A percentile compares a stretch with the other conserved stretches of the same genome.
These are phyloP conservation scores for Hymenoscyphus fructigenus DNA, from an alignment of 2,329 filamentous ascomycete species.

Conservation along the genomic window DNA sequence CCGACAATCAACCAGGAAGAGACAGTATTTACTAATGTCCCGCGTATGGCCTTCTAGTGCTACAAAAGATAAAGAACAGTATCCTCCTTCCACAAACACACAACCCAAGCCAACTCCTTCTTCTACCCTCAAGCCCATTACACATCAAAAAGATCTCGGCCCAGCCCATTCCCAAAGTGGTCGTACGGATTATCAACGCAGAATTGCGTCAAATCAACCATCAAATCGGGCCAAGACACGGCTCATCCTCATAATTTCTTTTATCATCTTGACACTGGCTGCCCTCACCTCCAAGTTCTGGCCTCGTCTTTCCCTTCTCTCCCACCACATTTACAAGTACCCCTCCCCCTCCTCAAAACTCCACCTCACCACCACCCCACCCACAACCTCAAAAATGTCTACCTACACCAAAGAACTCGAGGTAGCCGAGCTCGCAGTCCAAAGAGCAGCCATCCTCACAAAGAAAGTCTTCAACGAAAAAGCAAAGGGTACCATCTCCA, in stretches of 20 bases:
- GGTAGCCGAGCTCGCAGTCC: conserved; percentile 84
- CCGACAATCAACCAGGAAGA: background rate
- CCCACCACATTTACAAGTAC: conserved; percentile 28
- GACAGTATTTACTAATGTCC: background rate
- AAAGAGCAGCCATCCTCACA: conserved; percentile 74
- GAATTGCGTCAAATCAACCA: background rate
- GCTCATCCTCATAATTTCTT: conserved; percentile 27
- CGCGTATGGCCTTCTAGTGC: background rate
- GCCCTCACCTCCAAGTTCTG: conserved; percentile 30
- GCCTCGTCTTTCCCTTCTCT: conserved; percentile 33
- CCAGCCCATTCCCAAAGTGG: conserved; percentile 8
- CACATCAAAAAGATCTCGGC: conserved; percentile 15
- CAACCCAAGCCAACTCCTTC: background rate
- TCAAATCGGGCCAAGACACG: conserved; percentile 9
- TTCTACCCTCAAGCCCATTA: conserved; percentile 4
- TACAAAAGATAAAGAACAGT: background rate
- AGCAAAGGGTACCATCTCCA: conserved; percentile 90
- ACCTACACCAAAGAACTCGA: conserved; percentile 74
- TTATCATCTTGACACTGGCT: conserved; percentile 34
- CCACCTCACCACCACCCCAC: conserved; percentile 17
- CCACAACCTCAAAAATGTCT: conserved; percentile 37
- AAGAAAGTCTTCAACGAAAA: conserved; percentile 82
- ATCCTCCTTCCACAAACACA: conserved; percentile 2
- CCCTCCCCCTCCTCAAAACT: conserved; percentile 28
- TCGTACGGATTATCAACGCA: conserved; percentile 11